These are phyloP conservation scores for Cordyceps tenuipes DNA, from an alignment of 2,329 filamentous ascomycete genomes.

Conservation along the genomic window DNA sequence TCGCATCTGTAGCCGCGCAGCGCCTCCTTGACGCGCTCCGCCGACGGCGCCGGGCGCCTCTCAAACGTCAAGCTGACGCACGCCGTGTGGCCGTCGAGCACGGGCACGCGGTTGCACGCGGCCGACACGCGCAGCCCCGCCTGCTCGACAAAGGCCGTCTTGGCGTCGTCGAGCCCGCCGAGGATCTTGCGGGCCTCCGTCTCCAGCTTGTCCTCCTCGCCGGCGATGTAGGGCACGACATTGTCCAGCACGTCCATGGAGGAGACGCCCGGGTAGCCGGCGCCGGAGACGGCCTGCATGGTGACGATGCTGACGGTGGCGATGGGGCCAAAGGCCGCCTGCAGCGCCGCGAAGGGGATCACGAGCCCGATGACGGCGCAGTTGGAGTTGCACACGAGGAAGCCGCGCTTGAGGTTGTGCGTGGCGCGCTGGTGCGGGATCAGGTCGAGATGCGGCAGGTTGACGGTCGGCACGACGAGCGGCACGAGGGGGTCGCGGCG, in stretches of 20 bases:
- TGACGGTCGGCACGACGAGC: conserved; percentile 90
- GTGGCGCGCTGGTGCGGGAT: conserved; percentile 80
- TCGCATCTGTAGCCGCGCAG: conserved; percentile 76
- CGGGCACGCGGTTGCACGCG: conserved; percentile 88
- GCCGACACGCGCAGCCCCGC: conserved; percentile 67
- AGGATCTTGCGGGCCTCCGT: conserved; percentile 93
- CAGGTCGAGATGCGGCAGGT: conserved; percentile 76
- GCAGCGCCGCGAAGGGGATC: conserved; percentile 86
- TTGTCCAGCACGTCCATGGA: conserved; percentile 97
- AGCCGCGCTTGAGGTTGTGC: conserved; percentile 69
- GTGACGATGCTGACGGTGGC: conserved; percentile 73
- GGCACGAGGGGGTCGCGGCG: conserved; percentile 83
- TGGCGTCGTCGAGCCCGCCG: conserved; percentile 61
- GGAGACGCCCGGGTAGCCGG: conserved; percentile 81
- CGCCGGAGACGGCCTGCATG: conserved; percentile 88
- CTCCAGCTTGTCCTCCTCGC: conserved; percentile 95
- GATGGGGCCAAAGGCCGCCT: conserved; percentile 77
- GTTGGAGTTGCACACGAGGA: conserved; percentile 96
- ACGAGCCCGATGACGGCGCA: conserved; percentile 96
- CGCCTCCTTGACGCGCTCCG: conserved; percentile 68
- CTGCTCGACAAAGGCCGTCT: conserved; percentile 71
- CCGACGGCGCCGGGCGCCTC: conserved; percentile 63
- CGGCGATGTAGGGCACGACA: conserved; percentile 84
- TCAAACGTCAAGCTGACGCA: conserved; percentile 83
- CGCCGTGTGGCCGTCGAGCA: conserved; percentile 91